Evolutionary conservation across 257 asterid species (phyloP), one percentile per base, ranked within the genome.

Genomic region (Anisodus acutangulus): DNA sequence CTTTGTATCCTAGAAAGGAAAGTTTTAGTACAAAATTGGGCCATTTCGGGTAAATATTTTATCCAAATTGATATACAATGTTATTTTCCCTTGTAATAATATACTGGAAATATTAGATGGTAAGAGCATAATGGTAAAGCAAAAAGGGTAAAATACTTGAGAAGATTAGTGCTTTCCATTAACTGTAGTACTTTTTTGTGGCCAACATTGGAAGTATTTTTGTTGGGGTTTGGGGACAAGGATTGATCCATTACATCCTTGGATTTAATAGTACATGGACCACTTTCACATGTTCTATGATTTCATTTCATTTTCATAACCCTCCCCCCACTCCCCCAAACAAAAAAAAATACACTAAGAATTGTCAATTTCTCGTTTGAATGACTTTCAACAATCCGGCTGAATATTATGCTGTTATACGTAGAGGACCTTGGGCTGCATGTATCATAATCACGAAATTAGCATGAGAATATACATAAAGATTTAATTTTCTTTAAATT

Each of bases 301-400:
- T 49, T 74, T 74, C 12, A 49, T 5, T 49, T 74, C 62, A 74
- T 74, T 74, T 74, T 74, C 80, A 49, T 22, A 17, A 31, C 35
- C 35, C 35, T 1, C 5, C 64, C 19, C 26, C 26, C 26, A 22
- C 26, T 22, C 26, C 26, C 26, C 26, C 26, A n/a, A n/a, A n/a
- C n/a, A 1, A 54, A 54, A 5, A 16, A 16, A 58, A 13, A 16
- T 16, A 3, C 35, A 7, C 57, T 43, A 43, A 1, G 37, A 71
- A 47, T 74, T 11, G 10, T 19, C 80, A 49, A 74, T 74, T 49
- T 49, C 59, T n/a, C 8, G n/a, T 2, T 10, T 45, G 35, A 31
- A 11, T 37, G 80, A 49, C 62, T 74, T 74, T 22, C 4, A 12
- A 47, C 5, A 6, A 17, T 55, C 15, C 4, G 16, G 10, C 58